Evolutionary conservation across 176 grass and related monocot species (phyloP).

Genomic region (Neostapfia colusana): DNA sequence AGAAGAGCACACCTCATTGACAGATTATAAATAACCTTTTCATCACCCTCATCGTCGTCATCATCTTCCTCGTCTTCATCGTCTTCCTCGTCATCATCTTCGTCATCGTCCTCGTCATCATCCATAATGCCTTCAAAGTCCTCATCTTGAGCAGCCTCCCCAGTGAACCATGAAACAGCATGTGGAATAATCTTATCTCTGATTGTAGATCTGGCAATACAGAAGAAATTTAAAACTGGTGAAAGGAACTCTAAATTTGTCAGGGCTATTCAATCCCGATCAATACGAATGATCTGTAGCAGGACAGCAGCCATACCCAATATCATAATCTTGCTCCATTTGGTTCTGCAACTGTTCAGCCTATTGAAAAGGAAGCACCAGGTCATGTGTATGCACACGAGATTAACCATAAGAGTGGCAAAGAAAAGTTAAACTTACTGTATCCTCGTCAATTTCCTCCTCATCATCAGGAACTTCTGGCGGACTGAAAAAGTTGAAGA

Average conservation of each 20-base stretch:
- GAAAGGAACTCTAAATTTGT: neutral
- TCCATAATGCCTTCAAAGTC: slow-evolving; percentile 71
- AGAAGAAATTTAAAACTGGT: slow-evolving; percentile 7
- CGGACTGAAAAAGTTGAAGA: slow-evolving; percentile 98
- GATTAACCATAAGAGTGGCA: neutral
- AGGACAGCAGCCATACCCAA: slow-evolving; percentile 49
- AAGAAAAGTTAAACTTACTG: slow-evolving; percentile 45
- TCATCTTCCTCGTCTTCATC: slow-evolving; percentile 52
- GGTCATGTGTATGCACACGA: neutral
- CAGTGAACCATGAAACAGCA: slow-evolving; percentile 90
- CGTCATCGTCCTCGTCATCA: slow-evolving; percentile 56
- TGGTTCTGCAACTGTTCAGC: slow-evolving; percentile 91
- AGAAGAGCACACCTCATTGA: neutral
- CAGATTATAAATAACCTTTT: slow-evolving; percentile 34
- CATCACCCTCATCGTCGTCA: slow-evolving; percentile 50
- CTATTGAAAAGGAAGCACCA: slow-evolving; percentile 44
- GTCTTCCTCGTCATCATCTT: slow-evolving; percentile 26
- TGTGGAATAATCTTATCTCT: slow-evolving; percentile 97
- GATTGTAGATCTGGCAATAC: slow-evolving; percentile 69
- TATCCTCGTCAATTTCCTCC: slow-evolving; percentile 93
- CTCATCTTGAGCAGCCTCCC: slow-evolving; percentile 74
- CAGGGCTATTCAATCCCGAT: neutral
- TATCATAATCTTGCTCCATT: slow-evolving; percentile 98
- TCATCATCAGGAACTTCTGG: slow-evolving; percentile 94
- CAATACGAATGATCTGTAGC: neutral